phyloP scores from a whole-genome alignment of 129 eudicot species.

The Chrysanthemum lavandulifolium region DNA sequence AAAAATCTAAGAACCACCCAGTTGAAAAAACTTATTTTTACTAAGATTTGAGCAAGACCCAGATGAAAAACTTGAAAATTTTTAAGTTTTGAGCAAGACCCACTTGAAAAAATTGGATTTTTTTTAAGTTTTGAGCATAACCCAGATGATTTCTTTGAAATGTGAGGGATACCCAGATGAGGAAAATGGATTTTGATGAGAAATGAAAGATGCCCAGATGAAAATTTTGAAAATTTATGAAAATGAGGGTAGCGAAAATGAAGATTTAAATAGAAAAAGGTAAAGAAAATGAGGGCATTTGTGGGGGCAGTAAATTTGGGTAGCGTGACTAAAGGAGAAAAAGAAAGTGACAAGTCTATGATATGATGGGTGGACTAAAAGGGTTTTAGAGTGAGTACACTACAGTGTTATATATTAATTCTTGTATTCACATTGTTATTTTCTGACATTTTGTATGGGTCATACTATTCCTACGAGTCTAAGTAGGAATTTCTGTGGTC shows the following conservation, averaged over 20 bases:
- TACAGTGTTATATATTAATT: no score
- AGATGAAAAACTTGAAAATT: conserved; percentile 11
- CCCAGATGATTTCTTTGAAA: background rate
- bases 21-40: conserved; percentile 9
- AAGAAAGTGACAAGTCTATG: conserved; percentile 37
- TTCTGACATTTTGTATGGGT: no score
- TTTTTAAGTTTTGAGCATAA: background rate
- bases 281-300: conserved; percentile 14
- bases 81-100: background rate
- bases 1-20: conserved; percentile 10
- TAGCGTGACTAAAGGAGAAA: conserved; percentile 51
- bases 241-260: background rate
- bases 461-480: no score
- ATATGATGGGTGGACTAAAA: conserved; percentile 29
- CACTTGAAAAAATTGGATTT: no score
- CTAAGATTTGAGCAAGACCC: background rate
- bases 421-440: no score
- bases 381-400: background rate
- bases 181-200: background rate
- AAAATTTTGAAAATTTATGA: background rate
- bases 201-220: background rate
- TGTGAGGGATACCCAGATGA: background rate
- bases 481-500: no score
- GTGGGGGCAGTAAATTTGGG: conserved; percentile 31
- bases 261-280: conserved; percentile 15